These are phyloP conservation scores for Aspergillus asperescens DNA, from an alignment of 495 filamentous ascomycete genomes.

Conservation along the genomic window DNA sequence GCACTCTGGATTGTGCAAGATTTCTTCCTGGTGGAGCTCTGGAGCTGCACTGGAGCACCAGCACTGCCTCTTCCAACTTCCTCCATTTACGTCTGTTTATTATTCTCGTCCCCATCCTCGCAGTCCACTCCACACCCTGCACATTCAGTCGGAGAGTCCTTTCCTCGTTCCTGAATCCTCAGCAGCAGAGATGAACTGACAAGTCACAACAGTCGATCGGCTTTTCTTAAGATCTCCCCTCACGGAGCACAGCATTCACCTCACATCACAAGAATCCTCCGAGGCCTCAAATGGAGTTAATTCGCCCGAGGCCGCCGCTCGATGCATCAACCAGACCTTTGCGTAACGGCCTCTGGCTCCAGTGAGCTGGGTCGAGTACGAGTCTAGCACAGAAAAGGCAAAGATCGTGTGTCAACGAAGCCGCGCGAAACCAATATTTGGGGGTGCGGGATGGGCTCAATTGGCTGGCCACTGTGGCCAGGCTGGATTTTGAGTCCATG, in stretches of 20 bases:
- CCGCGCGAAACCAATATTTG: slow-evolving; percentile 4
- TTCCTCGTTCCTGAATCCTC: neutral
- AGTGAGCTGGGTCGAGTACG: slow-evolving; percentile 8
- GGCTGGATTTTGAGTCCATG: slow-evolving; percentile 9
- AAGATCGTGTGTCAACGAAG: slow-evolving; percentile 4
- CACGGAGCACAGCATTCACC: neutral
- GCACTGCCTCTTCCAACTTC: neutral
- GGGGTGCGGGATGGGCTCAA: neutral
- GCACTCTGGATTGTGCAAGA: slow-evolving; percentile 4
- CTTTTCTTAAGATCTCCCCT: neutral
- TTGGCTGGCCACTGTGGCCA: neutral
- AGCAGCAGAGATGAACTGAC: neutral
- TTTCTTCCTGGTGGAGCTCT: neutral
- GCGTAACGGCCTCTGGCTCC: slow-evolving; percentile 15
- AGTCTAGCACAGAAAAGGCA: slow-evolving; percentile 8
- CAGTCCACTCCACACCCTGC: neutral
- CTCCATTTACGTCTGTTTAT: neutral
- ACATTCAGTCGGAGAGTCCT: neutral
- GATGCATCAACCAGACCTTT: slow-evolving; percentile 11
- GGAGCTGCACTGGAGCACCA: neutral
- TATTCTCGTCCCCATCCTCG: neutral
- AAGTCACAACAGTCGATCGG: neutral
- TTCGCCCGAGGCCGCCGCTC: neutral
- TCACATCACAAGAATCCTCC: neutral
- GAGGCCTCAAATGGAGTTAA: neutral